A percentile compares a stretch with the other conserved stretches of the same genome.
Conservation (phyloP, 805 yeast genomes). For the Komagataella pastoris region DNA sequence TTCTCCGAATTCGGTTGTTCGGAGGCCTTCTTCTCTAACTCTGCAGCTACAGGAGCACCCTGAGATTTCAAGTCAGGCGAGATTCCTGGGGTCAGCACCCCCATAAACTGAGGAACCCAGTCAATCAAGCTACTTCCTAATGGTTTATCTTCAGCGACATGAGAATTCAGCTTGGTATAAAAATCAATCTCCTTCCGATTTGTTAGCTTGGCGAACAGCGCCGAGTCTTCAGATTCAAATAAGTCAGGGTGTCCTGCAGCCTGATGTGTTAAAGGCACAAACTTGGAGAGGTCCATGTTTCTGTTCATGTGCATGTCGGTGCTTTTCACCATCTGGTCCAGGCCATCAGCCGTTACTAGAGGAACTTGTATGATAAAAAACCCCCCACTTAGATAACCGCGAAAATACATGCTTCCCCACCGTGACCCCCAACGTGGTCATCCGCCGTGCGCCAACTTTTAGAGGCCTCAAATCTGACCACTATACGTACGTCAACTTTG, state of each 20-base stretch:
- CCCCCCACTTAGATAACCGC: background rate
- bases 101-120: conserved; percentile 57
- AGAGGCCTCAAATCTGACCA: too few species aligned
- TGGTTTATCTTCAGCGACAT: conserved; percentile 13
- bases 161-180: conserved; percentile 27
- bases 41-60: conserved; percentile 11
- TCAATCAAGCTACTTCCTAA: conserved; percentile 24
- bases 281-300: background rate
- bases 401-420: background rate
- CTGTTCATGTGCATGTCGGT: background rate
- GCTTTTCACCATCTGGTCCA: background rate
- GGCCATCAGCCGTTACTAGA: background rate
- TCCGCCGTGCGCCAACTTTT: too few species aligned
- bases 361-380: too few species aligned
- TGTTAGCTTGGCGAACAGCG: conserved; percentile 63
- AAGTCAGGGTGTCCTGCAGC: conserved; percentile 94
- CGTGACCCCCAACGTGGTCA: too few species aligned
- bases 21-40: conserved; percentile 6
- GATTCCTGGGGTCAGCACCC: conserved; percentile 38
- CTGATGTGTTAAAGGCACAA: conserved; percentile 36
- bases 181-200: conserved; percentile 59
- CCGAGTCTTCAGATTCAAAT: conserved; percentile 45
- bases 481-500: too few species aligned
- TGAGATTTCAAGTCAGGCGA: conserved; percentile 12
- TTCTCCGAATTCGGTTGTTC: conserved; percentile 4